A percentile compares a stretch with the other conserved stretches of the same genome.
Conservation (phyloP, 176 grass and related monocot species). For the Eremochloa ophiuroides region DNA sequence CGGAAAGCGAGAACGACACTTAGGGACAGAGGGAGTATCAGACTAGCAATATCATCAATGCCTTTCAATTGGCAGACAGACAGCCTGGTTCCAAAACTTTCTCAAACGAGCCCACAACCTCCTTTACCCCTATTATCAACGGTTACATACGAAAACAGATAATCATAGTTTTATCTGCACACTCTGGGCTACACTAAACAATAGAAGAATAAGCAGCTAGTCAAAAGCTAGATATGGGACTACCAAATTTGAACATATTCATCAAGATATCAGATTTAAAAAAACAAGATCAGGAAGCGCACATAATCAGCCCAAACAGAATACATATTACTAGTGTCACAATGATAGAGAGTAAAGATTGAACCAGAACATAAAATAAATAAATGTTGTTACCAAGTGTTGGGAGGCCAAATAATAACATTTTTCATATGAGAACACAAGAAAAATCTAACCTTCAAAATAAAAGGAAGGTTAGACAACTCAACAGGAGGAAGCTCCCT, state of each 20-base stretch:
- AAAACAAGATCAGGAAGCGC: constrained; percentile 26
- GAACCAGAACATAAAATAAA: constrained; percentile 21
- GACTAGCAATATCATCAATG: background rate
- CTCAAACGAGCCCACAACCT: background rate
- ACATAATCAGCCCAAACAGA: background rate
- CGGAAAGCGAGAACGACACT: too few relatives aligned
- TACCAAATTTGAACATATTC: background rate
- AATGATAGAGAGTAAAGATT: background rate
- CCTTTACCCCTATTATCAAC: background rate
- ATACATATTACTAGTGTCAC: constrained; percentile 23
- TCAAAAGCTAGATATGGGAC: background rate
- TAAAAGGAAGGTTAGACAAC: constrained; percentile 83
- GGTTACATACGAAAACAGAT: background rate
- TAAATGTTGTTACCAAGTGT: background rate
- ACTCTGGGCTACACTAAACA: background rate
- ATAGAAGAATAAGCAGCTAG: constrained; percentile 17
- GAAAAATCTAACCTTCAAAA: constrained; percentile 66
- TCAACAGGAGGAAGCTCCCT: constrained; percentile 91
- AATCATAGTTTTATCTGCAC: background rate
- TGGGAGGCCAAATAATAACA: constrained; percentile 16
- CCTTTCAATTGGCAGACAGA: background rate
- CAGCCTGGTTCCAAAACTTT: background rate
- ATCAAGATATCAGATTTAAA: constrained; percentile 6
- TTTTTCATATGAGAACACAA: constrained; percentile 5
- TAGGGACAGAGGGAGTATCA: background rate